These are phyloP conservation scores for Pythium myriotylum DNA, from an alignment of 352 stramenopile species.

Conservation along the genomic window DNA sequence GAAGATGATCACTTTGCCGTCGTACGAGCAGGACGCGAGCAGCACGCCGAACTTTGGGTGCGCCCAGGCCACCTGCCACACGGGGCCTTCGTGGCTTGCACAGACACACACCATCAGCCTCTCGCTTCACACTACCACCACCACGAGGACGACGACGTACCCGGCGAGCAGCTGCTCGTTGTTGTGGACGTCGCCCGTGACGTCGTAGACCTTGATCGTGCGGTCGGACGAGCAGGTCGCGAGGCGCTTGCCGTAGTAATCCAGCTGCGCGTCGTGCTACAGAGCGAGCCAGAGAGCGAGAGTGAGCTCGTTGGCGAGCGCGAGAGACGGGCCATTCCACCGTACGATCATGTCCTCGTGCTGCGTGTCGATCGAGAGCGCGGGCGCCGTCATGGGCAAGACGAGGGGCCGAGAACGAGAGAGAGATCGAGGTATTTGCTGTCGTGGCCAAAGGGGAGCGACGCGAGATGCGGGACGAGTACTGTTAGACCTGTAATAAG, in stretches of 20 bases:
- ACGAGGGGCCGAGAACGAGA: too few relatives aligned
- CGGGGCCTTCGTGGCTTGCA: conserved; percentile 95
- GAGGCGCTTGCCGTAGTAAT: conserved; percentile 99
- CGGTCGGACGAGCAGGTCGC: conserved; percentile 98
- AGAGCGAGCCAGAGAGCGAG: background rate
- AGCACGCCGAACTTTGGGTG: conserved; percentile 98
- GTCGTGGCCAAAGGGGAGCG: conserved; percentile 28
- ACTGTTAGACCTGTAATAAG: background rate
- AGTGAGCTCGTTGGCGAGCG: too few relatives aligned
- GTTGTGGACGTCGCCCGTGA: conserved; percentile 90
- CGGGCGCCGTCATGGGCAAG: conserved; percentile 84
- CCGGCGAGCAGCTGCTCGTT: conserved; percentile 87
- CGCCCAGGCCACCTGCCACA: conserved; percentile 98
- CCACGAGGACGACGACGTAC: conserved; percentile 43
- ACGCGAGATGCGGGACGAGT: too few relatives aligned
- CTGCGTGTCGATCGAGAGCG: conserved; percentile 95
- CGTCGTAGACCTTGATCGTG: conserved; percentile 97
- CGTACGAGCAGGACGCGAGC: conserved; percentile 97
- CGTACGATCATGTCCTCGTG: conserved; percentile 97
- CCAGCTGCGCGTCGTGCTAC: conserved; percentile 97
- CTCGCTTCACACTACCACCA: too few relatives aligned
- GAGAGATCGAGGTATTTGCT: too few relatives aligned
- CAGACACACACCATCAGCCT: conserved; percentile 6
- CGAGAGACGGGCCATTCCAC: background rate
- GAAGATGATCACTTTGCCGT: conserved; percentile 97